Evolutionary conservation across 2,329 filamentous ascomycete species (phyloP).

Genomic region (Xylaria sp.): DNA sequence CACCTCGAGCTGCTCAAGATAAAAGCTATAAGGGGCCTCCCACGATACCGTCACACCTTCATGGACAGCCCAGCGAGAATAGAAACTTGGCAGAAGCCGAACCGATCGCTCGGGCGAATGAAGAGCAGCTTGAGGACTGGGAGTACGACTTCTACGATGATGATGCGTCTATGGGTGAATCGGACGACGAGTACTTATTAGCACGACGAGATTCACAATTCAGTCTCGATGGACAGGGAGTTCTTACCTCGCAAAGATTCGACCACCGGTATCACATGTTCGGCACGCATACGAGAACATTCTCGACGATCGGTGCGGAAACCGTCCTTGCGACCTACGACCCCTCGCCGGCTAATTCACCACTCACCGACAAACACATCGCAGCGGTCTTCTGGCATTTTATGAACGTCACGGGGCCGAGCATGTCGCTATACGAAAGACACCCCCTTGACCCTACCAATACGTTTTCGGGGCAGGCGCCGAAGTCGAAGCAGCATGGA

Average conservation of each 20-base stretch:
- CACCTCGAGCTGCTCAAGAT: slow-evolving; percentile 36
- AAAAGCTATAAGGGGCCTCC: slow-evolving; percentile 32
- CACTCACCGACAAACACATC: slow-evolving; percentile 82
- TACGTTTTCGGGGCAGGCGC: slow-evolving; percentile 69
- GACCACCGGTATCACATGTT: slow-evolving; percentile 54
- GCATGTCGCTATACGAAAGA: slow-evolving; percentile 87
- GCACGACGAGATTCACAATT: slow-evolving; percentile 53
- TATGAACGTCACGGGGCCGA: slow-evolving; percentile 86
- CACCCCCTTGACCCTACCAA: slow-evolving; percentile 78
- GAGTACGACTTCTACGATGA: slow-evolving; percentile 67
- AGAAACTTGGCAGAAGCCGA: slow-evolving; percentile 39
- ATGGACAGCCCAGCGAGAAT: slow-evolving; percentile 37
- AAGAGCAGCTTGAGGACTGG: slow-evolving; percentile 44
- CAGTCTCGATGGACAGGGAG: slow-evolving; percentile 55
- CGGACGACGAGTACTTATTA: slow-evolving; percentile 66
- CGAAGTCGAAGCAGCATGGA: slow-evolving; percentile 71
- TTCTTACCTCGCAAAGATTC: slow-evolving; percentile 53
- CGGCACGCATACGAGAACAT: slow-evolving; percentile 61
- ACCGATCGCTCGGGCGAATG: slow-evolving; percentile 11
- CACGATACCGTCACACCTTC: slow-evolving; percentile 33
- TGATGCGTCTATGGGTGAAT: slow-evolving; percentile 70
- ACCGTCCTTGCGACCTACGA: slow-evolving; percentile 72
- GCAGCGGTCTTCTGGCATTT: slow-evolving; percentile 92
- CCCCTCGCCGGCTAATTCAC: slow-evolving; percentile 73
- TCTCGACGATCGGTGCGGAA: slow-evolving; percentile 60